Percentiles rank a stretch among this genome's conserved stretches.
Conservation (phyloP, 805 yeast species). For the Alloascoidea africana region DNA sequence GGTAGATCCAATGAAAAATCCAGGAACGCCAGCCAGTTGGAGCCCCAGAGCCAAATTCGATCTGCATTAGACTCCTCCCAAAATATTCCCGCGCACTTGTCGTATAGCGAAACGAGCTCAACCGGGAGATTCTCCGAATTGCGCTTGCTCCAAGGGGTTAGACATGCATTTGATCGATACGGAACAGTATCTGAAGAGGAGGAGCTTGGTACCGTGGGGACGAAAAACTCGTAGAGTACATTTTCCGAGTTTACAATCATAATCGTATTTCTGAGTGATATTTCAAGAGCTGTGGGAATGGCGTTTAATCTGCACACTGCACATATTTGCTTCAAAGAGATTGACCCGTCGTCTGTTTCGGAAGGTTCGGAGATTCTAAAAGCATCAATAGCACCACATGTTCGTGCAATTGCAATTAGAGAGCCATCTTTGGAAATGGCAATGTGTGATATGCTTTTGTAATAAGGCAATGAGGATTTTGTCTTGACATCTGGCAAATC, state of each 20-base stretch:
- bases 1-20: conserved; percentile 50
- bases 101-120: conserved; percentile 38
- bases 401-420: conserved; percentile 41
- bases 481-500: background rate
- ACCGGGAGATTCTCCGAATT: conserved; percentile 66
- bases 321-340: conserved; percentile 15
- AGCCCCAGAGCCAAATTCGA: conserved; percentile 77
- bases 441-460: conserved; percentile 35
- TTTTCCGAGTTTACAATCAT: conserved; percentile 61
- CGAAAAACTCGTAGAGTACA: conserved; percentile 54
- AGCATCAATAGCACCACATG: conserved; percentile 51
- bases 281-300: conserved; percentile 44
- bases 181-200: no score
- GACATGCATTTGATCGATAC: conserved; percentile 10
- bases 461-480: conserved; percentile 25
- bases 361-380: conserved; percentile 19
- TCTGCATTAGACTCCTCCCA: conserved; percentile 23
- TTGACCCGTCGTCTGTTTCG: conserved; percentile 11
- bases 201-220: no score
- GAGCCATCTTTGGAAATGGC: conserved; percentile 29
- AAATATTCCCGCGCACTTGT: conserved; percentile 64
- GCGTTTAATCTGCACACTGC: conserved; percentile 44
- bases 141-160: conserved; percentile 65
- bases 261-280: conserved; percentile 35
- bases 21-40: conserved; percentile 65